Evolutionary conservation across 1,284 basidiomycete genomes (phyloP).

Genomic region (Papiliotrema terrestris): DNA sequence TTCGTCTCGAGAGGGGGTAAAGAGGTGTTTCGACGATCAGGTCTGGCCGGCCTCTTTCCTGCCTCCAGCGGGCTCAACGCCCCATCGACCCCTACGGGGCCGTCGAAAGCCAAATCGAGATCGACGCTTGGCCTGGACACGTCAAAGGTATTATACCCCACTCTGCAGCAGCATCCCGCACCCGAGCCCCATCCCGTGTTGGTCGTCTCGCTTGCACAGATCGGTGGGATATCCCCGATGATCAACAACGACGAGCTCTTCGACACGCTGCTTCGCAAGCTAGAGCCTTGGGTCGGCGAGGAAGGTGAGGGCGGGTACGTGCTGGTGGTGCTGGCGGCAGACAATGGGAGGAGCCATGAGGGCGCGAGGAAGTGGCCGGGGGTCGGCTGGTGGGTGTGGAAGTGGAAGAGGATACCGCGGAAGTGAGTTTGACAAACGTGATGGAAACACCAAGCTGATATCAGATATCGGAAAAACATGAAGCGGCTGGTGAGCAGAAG

Average conservation of each 20-base stretch:
- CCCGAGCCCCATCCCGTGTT: constrained; percentile 23
- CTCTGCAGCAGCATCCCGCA: constrained; percentile 11
- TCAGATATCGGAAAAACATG: constrained; percentile 40
- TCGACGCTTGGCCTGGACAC: constrained; percentile 9
- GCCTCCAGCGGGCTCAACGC: too few relatives aligned
- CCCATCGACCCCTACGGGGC: too few relatives aligned
- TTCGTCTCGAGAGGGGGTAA: constrained; percentile 9
- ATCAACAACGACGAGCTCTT: constrained; percentile 31
- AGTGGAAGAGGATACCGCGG: constrained; percentile 29
- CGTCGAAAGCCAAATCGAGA: not conserved
- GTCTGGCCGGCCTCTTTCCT: not conserved
- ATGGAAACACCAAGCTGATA: not conserved
- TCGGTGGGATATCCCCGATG: constrained; percentile 13
- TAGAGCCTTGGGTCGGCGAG: constrained; percentile 41
- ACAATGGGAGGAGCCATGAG: constrained; percentile 11
- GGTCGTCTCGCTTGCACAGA: constrained; percentile 24
- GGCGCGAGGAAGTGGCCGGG: constrained; percentile 26
- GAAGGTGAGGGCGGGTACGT: constrained; percentile 34
- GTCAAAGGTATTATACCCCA: constrained; percentile 21
- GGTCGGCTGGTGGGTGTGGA: constrained; percentile 38
- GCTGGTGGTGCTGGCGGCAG: constrained; percentile 36
- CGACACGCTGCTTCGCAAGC: constrained; percentile 17
- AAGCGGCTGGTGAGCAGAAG: constrained; percentile 31
- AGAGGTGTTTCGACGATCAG: constrained; percentile 9
- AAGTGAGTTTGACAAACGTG: constrained; percentile 22